Percentiles rank a stretch among this genome's conserved stretches.
Conservation (phyloP, 257 asterid species). For the Primulina tabacum region DNA sequence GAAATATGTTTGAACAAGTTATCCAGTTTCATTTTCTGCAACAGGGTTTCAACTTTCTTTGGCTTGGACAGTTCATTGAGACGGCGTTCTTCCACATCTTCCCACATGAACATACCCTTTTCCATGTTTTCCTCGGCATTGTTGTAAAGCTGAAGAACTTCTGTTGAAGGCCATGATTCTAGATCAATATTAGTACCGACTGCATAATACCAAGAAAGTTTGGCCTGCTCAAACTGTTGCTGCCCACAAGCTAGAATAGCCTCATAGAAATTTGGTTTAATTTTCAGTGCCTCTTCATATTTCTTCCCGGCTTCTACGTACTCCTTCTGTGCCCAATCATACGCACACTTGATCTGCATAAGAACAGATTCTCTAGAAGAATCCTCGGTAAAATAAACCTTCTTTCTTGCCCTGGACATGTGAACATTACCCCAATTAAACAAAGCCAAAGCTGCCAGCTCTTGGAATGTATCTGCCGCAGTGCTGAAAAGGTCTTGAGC, state of each 20-base stretch:
- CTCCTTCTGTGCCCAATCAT: constrained; percentile 69
- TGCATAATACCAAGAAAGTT: constrained; percentile 75
- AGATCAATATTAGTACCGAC: constrained; percentile 50
- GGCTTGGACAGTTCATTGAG: constrained; percentile 33
- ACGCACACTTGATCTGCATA: constrained; percentile 43
- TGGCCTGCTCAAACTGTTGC: constrained; percentile 82
- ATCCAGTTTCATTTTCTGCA: constrained; percentile 53
- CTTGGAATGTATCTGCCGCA: constrained; percentile 77
- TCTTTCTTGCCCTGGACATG: constrained; percentile 73
- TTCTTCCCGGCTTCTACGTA: constrained; percentile 56
- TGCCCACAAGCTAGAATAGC: constrained; percentile 69
- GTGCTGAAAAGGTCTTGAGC: constrained; percentile 59
- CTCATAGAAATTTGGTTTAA: constrained; percentile 67
- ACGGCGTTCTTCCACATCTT: constrained; percentile 48
- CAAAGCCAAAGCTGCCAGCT: constrained; percentile 82
- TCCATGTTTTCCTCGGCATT: constrained; percentile 76
- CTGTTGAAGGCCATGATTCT: constrained; percentile 57
- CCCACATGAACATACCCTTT: constrained; percentile 81
- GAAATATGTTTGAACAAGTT: constrained; percentile 40
- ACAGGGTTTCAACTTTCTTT: constrained; percentile 30
- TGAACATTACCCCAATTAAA: constrained; percentile 87
- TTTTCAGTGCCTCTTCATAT: constrained; percentile 65
- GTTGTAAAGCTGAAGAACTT: constrained; percentile 66
- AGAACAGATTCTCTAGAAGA: constrained; percentile 49
- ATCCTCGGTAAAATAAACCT: constrained; percentile 54